A percentile compares a stretch with the other conserved stretches of the same genome.
phyloP scores from a whole-genome alignment of 768 basidiomycete species.

The Clitopilus hobsonii region DNA sequence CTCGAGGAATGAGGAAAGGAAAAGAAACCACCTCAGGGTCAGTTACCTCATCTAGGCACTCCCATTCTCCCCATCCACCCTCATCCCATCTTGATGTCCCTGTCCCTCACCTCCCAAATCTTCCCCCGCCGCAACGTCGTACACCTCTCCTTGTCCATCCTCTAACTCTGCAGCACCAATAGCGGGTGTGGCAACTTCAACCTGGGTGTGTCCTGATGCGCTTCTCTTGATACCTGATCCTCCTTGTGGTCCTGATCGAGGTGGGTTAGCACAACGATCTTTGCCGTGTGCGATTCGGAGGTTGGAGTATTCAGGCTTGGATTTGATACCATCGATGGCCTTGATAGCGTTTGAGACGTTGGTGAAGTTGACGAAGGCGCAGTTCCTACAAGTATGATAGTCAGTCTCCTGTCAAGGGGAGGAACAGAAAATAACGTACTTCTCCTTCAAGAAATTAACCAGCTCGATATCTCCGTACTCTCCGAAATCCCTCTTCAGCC shows the following conservation, averaged over 20 bases:
- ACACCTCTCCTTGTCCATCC: conserved; percentile 30
- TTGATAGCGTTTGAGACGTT: conserved; percentile 95
- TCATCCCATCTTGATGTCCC: conserved; percentile 32
- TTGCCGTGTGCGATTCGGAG: conserved; percentile 93
- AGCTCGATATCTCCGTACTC: conserved; percentile 97
- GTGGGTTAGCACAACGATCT: conserved; percentile 92
- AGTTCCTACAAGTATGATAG: conserved; percentile 56
- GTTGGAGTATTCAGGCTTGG: conserved; percentile 83
- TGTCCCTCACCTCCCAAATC: conserved; percentile 20
- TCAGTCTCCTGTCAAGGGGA: conserved; percentile 1
- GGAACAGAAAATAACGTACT: conserved; percentile 44
- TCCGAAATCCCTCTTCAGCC: conserved; percentile 87
- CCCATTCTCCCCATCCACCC: conserved; percentile 32
- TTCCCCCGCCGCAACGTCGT: conserved; percentile 26
- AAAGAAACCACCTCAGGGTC: conserved; percentile 10
- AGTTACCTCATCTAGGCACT: neutral
- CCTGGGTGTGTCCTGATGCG: conserved; percentile 27
- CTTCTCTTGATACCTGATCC: conserved; percentile 45
- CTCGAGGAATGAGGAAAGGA: no score
- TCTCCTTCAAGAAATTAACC: conserved; percentile 92
- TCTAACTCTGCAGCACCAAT: conserved; percentile 19
- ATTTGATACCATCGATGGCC: conserved; percentile 95
- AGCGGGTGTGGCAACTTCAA: conserved; percentile 21
- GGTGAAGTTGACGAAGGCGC: conserved; percentile 94
- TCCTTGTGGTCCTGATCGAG: conserved; percentile 77